Evolutionary conservation across 768 basidiomycete genomes (phyloP), one percentile per base, ranked within the genome.

Genomic region (Rhodotorula graminis): DNA sequence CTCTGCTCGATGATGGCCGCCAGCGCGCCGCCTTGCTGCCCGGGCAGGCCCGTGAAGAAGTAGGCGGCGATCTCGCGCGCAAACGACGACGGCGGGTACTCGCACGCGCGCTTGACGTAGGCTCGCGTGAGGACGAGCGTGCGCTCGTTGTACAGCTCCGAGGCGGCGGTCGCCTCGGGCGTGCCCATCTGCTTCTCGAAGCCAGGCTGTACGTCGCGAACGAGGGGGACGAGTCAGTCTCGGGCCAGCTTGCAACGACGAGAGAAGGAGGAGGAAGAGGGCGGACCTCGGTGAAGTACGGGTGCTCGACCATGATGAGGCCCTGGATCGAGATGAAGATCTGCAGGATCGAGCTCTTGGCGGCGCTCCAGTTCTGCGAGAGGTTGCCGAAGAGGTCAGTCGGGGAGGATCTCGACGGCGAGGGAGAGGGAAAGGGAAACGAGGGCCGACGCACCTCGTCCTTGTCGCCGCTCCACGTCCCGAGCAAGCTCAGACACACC

Each of bases 321-420:
- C 92, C 93, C 80, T 95, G 94, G 58, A 96, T 94, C 44, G 92
- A 94, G 29, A 97, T 90, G 65, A 96, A 86, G 0, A 91, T 91
- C 81, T 97, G 93, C 27, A 97, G 85, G 37, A 97, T 82, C 25
- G 92, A 94, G 2, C 92, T 95, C 58, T 90, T 85, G 49, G 87
- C 83, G 2, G 92, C 84, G 76, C 86, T 92, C 93, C 93, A 97
- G 14, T 86, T 88, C 82, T 97, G 92, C 71, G 85, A 89, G 78
- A 42, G 4, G 23, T 9, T 27, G 19, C 16, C 16, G 27, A 8
- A 8, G 27, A 25, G 14, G 23, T 52, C 52, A 44, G 19, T 40
- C 44, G 44, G 44, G 44, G 3, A 2, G 0, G 3, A 12, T 18
- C 29, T 61, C 61, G 10, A 6, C 19, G 5, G 3, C 53, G 19